Conservation (phyloP, 1,284 basidiomycete genomes). For the Cutaneotrichosporon arboriforme region DNA sequence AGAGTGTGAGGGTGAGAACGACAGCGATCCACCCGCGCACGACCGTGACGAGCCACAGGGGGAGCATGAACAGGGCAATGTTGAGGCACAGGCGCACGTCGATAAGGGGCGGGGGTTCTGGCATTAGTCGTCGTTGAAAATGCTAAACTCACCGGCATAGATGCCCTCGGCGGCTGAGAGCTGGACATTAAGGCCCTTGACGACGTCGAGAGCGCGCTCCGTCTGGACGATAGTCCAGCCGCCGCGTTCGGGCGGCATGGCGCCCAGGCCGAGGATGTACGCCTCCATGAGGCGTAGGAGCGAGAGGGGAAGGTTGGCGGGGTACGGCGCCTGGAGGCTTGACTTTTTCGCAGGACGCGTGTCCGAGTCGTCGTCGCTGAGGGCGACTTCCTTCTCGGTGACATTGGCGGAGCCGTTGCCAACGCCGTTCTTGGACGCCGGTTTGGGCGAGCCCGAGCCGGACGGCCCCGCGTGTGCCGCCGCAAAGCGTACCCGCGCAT, state of each 20-base stretch:
- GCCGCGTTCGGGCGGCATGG: conserved; percentile 23
- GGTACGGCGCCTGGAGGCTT: conserved; percentile 38
- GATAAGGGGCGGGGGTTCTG: conserved; percentile 11
- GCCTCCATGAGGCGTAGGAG: conserved; percentile 43
- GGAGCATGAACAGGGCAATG: conserved; percentile 8
- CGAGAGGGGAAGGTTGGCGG: conserved; percentile 42
- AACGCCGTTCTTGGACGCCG: not conserved
- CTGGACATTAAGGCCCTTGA: conserved; percentile 30
- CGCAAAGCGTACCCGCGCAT: conserved; percentile 43
- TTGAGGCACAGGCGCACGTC: conserved; percentile 11
- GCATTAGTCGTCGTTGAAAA: not conserved
- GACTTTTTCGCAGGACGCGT: conserved; percentile 25
- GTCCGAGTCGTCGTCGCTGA: conserved; percentile 8
- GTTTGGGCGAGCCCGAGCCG: conserved; percentile 13
- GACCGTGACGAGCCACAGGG: conserved; percentile 1
- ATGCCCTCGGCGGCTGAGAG: conserved; percentile 43
- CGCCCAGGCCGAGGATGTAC: conserved; percentile 39
- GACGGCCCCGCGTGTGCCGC: conserved; percentile 35
- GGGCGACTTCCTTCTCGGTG: not conserved
- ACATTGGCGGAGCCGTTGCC: not conserved
- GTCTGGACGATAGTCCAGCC: conserved; percentile 42
- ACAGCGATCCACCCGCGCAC: conserved; percentile 8
- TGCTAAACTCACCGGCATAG: conserved; percentile 29
- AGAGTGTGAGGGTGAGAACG: conserved; percentile 1
- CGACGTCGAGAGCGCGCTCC: conserved; percentile 35